Conservation (phyloP, 2,329 filamentous ascomycete genomes). For the Fusarium sp. region DNA sequence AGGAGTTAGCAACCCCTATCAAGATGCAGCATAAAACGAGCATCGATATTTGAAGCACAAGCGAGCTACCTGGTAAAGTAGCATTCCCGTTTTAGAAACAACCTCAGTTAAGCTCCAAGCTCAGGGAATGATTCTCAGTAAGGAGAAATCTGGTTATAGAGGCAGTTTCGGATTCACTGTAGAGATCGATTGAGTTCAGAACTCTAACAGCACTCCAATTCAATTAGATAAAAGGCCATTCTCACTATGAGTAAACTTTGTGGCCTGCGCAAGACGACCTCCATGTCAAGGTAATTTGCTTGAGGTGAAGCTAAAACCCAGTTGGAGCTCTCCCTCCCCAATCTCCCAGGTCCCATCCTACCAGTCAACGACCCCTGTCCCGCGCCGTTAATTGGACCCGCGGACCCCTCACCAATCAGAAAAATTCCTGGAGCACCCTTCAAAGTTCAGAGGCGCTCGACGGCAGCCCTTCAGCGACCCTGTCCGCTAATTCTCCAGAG, state of each 20-base stretch:
- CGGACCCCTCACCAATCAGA: constrained; percentile 42
- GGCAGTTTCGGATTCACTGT: background rate
- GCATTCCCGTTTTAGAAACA: constrained; percentile 44
- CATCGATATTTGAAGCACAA: constrained; percentile 30
- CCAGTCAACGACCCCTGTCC: constrained; percentile 39
- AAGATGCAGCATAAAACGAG: constrained; percentile 15
- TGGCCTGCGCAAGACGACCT: constrained; percentile 1
- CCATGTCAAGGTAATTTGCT: constrained; percentile 40
- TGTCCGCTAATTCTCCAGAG: constrained; percentile 52
- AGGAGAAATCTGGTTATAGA: constrained; percentile 6
- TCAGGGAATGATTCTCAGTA: constrained; percentile 28
- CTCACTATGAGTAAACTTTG: constrained; percentile 9
- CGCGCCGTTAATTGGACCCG: constrained; percentile 45
- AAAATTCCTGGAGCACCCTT: constrained; percentile 1
- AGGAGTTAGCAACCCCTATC: constrained; percentile 29
- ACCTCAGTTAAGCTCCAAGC: constrained; percentile 33
- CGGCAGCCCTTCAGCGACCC: constrained; percentile 40
- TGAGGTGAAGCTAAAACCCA: constrained; percentile 25
- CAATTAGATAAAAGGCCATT: constrained; percentile 11
- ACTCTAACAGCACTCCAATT: background rate
- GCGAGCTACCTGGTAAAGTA: constrained; percentile 26
- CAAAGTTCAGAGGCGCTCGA: constrained; percentile 14
- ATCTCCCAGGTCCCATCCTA: constrained; percentile 43
- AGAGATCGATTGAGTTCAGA: background rate
- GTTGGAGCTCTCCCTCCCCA: constrained; percentile 39